A percentile compares a stretch with the other conserved stretches of the same genome.
phyloP scores from a whole-genome alignment of 2,329 filamentous ascomycete species.

The Zalaria obscura region DNA sequence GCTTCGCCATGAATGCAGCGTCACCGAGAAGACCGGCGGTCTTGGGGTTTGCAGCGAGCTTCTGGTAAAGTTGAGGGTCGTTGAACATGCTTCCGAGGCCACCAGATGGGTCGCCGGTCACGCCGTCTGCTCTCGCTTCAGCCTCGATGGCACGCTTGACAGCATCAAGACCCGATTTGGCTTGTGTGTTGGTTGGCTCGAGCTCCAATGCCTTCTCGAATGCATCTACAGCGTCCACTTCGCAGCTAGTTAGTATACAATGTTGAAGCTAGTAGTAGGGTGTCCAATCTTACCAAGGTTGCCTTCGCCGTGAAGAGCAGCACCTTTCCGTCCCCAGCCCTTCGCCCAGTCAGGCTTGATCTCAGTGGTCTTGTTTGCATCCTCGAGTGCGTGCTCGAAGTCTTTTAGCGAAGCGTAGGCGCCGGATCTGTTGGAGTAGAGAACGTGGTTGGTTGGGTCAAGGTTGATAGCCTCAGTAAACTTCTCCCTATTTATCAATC shows the following conservation, averaged over 20 bases:
- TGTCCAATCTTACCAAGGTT: slow-evolving; percentile 48
- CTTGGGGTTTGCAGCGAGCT: slow-evolving; percentile 90
- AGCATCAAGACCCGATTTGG: slow-evolving; percentile 73
- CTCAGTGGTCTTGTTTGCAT: slow-evolving; percentile 86
- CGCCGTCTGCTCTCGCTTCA: slow-evolving; percentile 50
- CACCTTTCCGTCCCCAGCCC: slow-evolving; percentile 86
- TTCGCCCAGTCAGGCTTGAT: slow-evolving; percentile 98
- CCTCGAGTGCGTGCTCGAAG: slow-evolving; percentile 69
- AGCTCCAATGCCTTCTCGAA: slow-evolving; percentile 91
- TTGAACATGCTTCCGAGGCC: slow-evolving; percentile 89
- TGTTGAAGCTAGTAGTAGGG: too few species aligned
- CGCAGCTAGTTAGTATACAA: too few species aligned
- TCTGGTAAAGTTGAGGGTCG: slow-evolving; percentile 78
- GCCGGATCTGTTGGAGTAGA: slow-evolving; percentile 93
- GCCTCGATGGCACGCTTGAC: slow-evolving; percentile 80
- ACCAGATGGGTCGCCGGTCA: slow-evolving; percentile 50
- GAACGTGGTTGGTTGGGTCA: slow-evolving; percentile 82
- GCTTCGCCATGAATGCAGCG: slow-evolving; percentile 75
- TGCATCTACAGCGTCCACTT: slow-evolving; percentile 68
- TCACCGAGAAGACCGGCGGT: slow-evolving; percentile 71
- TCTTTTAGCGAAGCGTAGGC: slow-evolving; percentile 79
- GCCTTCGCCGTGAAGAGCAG: slow-evolving; percentile 74
- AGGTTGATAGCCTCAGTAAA: slow-evolving; percentile 87
- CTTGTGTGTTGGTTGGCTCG: slow-evolving; percentile 80
- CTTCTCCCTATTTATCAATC: slow-evolving; percentile 52